Conservation (phyloP, 495 filamentous ascomycete species). For the Ramalina peruviana region DNA sequence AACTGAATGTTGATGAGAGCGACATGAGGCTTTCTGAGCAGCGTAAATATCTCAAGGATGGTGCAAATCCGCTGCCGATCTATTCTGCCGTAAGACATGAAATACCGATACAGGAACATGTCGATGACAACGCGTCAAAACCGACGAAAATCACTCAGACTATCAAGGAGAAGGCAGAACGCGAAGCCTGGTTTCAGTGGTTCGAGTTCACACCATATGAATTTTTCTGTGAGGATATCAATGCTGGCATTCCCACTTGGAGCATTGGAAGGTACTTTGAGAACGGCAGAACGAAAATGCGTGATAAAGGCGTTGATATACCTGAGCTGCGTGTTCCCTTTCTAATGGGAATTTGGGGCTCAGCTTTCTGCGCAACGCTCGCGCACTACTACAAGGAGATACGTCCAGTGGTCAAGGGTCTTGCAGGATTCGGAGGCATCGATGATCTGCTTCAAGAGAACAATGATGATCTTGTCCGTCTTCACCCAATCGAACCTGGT, state of each 20-base stretch:
- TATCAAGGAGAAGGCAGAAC: slow-evolving; percentile 48
- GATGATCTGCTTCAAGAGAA: slow-evolving; percentile 76
- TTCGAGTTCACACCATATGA: slow-evolving; percentile 95
- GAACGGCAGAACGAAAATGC: slow-evolving; percentile 48
- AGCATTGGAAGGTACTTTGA: slow-evolving; percentile 73
- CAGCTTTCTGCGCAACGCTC: slow-evolving; percentile 87
- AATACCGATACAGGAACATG: slow-evolving; percentile 52
- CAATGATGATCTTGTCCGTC: slow-evolving; percentile 67
- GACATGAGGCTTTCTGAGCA: slow-evolving; percentile 89
- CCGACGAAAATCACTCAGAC: slow-evolving; percentile 25
- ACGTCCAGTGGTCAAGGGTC: slow-evolving; percentile 56
- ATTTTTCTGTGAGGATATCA: slow-evolving; percentile 85
- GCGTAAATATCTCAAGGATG: slow-evolving; percentile 51
- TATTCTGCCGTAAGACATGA: slow-evolving; percentile 93
- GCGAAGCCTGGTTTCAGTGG: slow-evolving; percentile 93
- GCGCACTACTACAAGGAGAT: slow-evolving; percentile 94
- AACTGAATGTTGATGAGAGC: slow-evolving; percentile 53
- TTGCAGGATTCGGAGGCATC: slow-evolving; percentile 62
- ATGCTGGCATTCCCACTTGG: slow-evolving; percentile 90
- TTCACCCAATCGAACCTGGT: slow-evolving; percentile 87
- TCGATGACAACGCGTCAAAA: slow-evolving; percentile 30
- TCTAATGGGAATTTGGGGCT: slow-evolving; percentile 85
- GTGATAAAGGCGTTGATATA: slow-evolving; percentile 44
- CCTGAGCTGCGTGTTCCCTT: slow-evolving; percentile 72
- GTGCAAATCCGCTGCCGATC: slow-evolving; percentile 76